A percentile compares a stretch with the other conserved stretches of the same genome.
Conservation (phyloP, 768 basidiomycete species). For the Lactarius quietus region DNA sequence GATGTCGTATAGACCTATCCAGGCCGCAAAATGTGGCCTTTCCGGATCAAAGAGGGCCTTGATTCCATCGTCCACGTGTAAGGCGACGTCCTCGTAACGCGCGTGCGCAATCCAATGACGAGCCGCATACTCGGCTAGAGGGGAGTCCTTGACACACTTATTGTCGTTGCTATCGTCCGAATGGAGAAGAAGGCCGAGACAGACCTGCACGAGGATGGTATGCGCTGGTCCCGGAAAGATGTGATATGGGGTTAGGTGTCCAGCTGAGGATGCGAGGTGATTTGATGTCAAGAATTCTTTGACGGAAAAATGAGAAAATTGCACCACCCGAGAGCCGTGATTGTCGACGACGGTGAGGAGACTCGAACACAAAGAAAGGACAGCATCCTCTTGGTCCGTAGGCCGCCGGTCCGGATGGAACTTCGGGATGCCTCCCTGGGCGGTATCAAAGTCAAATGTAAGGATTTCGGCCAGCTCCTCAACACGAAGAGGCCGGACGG, state of each 20-base stretch:
- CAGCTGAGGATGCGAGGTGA: too few relatives aligned
- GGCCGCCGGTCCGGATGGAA: slow-evolving; percentile 3
- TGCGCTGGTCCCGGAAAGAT: background rate
- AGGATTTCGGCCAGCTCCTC: slow-evolving; percentile 11
- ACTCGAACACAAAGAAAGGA: too few relatives aligned
- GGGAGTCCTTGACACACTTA: background rate
- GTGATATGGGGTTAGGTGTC: background rate
- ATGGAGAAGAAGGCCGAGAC: background rate
- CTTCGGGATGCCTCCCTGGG: background rate
- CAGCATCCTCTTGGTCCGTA: background rate
- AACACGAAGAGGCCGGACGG: background rate
- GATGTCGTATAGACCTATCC: too few relatives aligned
- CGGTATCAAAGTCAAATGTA: slow-evolving; percentile 7
- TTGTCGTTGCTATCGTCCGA: background rate
- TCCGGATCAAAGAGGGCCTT: too few relatives aligned
- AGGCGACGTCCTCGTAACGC: too few relatives aligned
- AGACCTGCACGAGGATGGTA: background rate
- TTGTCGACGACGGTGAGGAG: too few relatives aligned
- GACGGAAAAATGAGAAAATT: too few relatives aligned
- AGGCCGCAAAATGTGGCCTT: too few relatives aligned
- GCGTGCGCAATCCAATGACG: background rate
- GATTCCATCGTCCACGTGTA: too few relatives aligned
- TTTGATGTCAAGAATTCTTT: too few relatives aligned
- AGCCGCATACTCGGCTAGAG: background rate
- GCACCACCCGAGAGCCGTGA: too few relatives aligned